A percentile compares a stretch with the other conserved stretches of the same genome.
phyloP scores from a whole-genome alignment of 192 early-diverging fungal genomes.

The Entrophospora sp. region DNA sequence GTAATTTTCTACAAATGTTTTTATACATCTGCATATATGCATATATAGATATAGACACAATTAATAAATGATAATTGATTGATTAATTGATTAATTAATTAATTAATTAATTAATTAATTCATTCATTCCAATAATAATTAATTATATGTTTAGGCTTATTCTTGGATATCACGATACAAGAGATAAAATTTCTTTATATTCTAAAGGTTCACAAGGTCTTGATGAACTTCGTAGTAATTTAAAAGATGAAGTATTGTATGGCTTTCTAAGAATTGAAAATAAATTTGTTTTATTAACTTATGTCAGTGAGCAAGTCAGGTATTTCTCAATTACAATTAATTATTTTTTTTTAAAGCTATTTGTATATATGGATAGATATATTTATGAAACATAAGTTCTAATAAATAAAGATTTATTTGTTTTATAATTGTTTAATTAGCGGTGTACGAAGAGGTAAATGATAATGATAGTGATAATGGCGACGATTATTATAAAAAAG shows the following conservation, averaged over 20 bases:
- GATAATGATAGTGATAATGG: too few species aligned
- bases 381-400: neutral
- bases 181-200: constrained; percentile 57
- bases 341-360: neutral
- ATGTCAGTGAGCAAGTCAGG: constrained; percentile 55
- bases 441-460: constrained; percentile 10
- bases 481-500: neutral
- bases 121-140: too few species aligned
- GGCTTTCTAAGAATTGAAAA: constrained; percentile 53
- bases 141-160: too few species aligned
- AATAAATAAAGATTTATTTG: too few species aligned
- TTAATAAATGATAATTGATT: neutral
- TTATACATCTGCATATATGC: neutral
- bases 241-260: constrained; percentile 50
- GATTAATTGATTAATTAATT: neutral
- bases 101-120: neutral
- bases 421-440: constrained; percentile 4
- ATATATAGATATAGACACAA: neutral
- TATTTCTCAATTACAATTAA: constrained; percentile 14
- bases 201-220: constrained; percentile 43
- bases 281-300: constrained; percentile 44
- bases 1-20: too few species aligned
- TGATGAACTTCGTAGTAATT: constrained; percentile 41
- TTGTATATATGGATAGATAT: neutral
- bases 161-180: constrained; percentile 53